phyloP scores from a whole-genome alignment of 1,139 yeast genomes.

The Casaregolazyma suthepensis region DNA sequence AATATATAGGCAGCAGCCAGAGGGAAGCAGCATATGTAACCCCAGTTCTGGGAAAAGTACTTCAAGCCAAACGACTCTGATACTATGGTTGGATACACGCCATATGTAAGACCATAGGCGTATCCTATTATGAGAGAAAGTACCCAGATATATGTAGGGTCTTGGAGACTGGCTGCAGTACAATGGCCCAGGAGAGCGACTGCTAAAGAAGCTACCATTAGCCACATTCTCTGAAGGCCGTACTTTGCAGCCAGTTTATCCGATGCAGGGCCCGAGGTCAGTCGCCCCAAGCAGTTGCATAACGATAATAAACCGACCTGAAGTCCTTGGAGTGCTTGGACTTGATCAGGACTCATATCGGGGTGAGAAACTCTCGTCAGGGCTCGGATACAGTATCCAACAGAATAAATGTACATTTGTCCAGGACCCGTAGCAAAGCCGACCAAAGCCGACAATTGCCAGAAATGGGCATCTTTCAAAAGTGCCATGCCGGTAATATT shows the following conservation, averaged over 20 bases:
- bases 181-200: constrained; percentile 32
- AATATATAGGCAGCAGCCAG: constrained; percentile 31
- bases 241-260: constrained; percentile 49
- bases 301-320: constrained; percentile 66
- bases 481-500: constrained; percentile 14
- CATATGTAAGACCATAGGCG: constrained; percentile 70
- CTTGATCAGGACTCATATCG: constrained; percentile 16
- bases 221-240: constrained; percentile 61
- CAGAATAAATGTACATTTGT: constrained; percentile 66
- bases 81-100: constrained; percentile 69
- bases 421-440: constrained; percentile 64
- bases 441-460: constrained; percentile 40
- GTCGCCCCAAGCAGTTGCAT: constrained; percentile 56
- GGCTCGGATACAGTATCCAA: constrained; percentile 62
- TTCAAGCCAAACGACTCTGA: constrained; percentile 67
- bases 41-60: constrained; percentile 74
- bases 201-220: constrained; percentile 46
- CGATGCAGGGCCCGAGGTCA: constrained; percentile 57
- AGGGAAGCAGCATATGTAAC: constrained; percentile 42
- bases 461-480: constrained; percentile 25
- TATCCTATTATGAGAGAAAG: constrained; percentile 57
- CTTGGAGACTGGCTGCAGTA: constrained; percentile 24
- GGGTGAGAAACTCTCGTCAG: constrained; percentile 33
- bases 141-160: constrained; percentile 37
- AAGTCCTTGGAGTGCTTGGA: constrained; percentile 50